Conservation (phyloP, 352 stramenopile genomes). For the Globisporangium barbulae region DNA sequence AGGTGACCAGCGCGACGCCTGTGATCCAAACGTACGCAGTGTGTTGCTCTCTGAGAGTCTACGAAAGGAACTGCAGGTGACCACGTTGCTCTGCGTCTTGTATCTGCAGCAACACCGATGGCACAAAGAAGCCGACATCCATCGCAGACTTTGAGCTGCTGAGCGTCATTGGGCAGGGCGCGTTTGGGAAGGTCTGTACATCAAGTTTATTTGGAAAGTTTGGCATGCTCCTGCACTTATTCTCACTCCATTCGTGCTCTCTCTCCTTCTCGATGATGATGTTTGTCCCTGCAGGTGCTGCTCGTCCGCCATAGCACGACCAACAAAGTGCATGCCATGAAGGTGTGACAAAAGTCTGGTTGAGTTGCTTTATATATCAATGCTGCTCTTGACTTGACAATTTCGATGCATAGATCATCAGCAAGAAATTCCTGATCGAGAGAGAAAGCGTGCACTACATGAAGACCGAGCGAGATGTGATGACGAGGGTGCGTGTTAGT, state of each 20-base stretch:
- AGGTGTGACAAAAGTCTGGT: slow-evolving; percentile 28
- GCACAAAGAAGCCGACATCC: slow-evolving; percentile 41
- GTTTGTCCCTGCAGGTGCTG: slow-evolving; percentile 38
- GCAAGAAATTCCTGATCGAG: slow-evolving; percentile 79
- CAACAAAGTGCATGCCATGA: slow-evolving; percentile 75
- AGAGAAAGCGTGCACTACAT: slow-evolving; percentile 78
- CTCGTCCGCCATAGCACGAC: slow-evolving; percentile 64
- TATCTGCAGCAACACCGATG: background rate
- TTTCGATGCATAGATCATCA: slow-evolving; percentile 61
- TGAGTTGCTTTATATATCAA: background rate
- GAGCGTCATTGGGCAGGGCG: slow-evolving; percentile 92
- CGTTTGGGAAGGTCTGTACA: slow-evolving; percentile 56
- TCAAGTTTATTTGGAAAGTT: background rate
- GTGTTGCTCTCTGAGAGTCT: background rate
- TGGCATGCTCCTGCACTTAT: background rate
- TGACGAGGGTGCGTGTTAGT: slow-evolving; percentile 60
- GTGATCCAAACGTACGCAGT: slow-evolving; percentile 10
- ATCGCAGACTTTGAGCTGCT: slow-evolving; percentile 97
- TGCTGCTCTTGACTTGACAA: background rate
- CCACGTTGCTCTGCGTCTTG: background rate
- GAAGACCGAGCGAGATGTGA: slow-evolving; percentile 79
- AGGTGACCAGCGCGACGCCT: slow-evolving; percentile 6
- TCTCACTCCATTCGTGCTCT: background rate
- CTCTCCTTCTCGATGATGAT: background rate
- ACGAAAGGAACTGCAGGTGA: background rate